These are phyloP conservation scores for Trypanosoma congolense DNA, from an alignment of 208 protist species.

Conservation along the genomic window DNA sequence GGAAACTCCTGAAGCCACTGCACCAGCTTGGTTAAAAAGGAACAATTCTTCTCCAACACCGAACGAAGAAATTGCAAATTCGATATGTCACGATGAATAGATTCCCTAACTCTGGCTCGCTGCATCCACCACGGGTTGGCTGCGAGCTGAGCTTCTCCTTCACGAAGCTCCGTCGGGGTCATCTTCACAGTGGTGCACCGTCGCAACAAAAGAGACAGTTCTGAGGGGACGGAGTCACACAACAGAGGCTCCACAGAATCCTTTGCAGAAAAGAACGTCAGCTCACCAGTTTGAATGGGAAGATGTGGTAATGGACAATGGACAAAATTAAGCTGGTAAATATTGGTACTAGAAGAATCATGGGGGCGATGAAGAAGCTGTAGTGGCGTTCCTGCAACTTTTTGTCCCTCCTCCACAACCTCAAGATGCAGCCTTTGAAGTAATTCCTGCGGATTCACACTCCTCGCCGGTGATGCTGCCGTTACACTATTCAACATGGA, in stretches of 20 bases:
- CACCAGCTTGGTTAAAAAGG: constrained; percentile 13
- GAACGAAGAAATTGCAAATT: constrained; percentile 9
- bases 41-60: constrained; percentile 18
- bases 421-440: constrained; percentile 13
- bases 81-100: constrained; percentile 1
- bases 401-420: constrained; percentile 1
- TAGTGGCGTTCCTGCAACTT: constrained; percentile 16
- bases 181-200: constrained; percentile 23
- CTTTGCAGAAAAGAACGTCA: constrained; percentile 16
- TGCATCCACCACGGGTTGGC: constrained; percentile 4
- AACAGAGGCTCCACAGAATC: constrained; percentile 9
- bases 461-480: background rate
- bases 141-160: constrained; percentile 15
- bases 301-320: constrained; percentile 32
- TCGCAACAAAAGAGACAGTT: constrained; percentile 22
- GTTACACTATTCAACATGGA: constrained; percentile 21
- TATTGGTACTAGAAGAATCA: constrained; percentile 18
- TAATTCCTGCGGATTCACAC: constrained; percentile 21
- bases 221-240: constrained; percentile 35
- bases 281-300: constrained; percentile 45
- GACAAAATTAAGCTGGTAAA: constrained; percentile 11
- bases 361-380: constrained; percentile 40
- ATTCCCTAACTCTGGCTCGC: constrained; percentile 1
- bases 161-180: constrained; percentile 22
- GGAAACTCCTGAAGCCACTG: constrained; percentile 10